These are phyloP conservation scores for Farysia itapuensis DNA, from an alignment of 1,284 basidiomycete genomes.

Conservation along the genomic window DNA sequence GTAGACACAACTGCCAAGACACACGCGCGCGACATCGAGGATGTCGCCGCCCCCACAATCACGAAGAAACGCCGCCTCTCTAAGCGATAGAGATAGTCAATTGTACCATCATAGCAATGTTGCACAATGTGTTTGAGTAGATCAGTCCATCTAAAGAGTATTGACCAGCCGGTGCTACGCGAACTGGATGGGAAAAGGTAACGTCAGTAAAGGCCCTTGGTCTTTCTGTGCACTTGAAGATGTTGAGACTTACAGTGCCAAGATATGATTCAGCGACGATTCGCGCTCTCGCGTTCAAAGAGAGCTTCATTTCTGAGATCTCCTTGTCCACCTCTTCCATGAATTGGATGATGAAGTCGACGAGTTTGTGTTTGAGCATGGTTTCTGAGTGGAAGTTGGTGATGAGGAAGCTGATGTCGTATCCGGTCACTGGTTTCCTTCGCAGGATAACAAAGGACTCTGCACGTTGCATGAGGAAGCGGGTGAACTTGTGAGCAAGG, in stretches of 20 bases:
- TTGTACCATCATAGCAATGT: too few species aligned
- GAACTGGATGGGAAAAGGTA: too few species aligned
- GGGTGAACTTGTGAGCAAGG: constrained; percentile 95
- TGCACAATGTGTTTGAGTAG: too few species aligned
- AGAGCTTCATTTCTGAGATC: constrained; percentile 72
- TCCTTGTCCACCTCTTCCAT: constrained; percentile 97
- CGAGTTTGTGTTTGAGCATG: constrained; percentile 99
- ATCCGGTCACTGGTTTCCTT: constrained; percentile 82
- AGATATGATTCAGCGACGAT: constrained; percentile 79
- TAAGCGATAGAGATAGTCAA: too few species aligned
- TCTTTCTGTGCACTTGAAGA: too few species aligned
- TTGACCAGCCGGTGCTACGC: too few species aligned
- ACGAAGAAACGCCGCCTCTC: too few species aligned
- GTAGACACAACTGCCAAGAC: too few species aligned
- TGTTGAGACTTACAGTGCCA: constrained; percentile 29
- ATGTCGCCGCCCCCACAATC: too few species aligned
- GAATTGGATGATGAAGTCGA: constrained; percentile 99
- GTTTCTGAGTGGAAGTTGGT: constrained; percentile 95
- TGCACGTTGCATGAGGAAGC: constrained; percentile 98
- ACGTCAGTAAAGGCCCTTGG: too few species aligned
- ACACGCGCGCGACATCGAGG: too few species aligned
- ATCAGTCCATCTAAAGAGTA: too few species aligned
- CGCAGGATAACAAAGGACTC: constrained; percentile 95
- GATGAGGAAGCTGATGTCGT: constrained; percentile 97
- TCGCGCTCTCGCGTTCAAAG: constrained; percentile 90